Evolutionary conservation across 1,284 basidiomycete species (phyloP), one percentile per base, ranked within the genome.

Genomic region (Ustilago bromivora): DNA sequence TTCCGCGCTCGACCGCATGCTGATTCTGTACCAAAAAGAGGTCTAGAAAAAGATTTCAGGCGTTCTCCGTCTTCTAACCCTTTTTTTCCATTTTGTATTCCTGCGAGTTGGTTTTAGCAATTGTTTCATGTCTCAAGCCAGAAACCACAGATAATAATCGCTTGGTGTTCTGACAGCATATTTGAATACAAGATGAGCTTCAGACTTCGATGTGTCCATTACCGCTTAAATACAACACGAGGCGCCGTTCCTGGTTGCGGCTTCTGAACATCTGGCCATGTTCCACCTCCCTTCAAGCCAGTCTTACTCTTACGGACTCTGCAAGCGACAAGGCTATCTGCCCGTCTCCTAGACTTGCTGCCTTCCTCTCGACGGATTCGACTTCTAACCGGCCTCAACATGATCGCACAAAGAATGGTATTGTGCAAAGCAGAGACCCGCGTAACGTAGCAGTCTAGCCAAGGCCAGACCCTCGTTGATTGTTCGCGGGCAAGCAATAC

Each of bases 31-130:
- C 2, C 12, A 38, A 10, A 35, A 5, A 36, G 40, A 40, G 57
- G 38, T 49, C 46, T 19, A 23, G 46, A 49, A 49, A 64, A 54
- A 53, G 57, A 57, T 61, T 46, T 70, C 67, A 60, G 67, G 61
- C 57, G 57, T 64, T 59, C 54, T 19, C 57, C 57, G 66, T 41
- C 40, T 15, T 15, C 55, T 56, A 61, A 49, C 40, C 36, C 32
- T 0, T 17, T 12, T 57, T 56, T 61, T 34, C 52, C 46, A 34
- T 23, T 23, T 41, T 15, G 13, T 41, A 41, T 41, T 41, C 40
- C 36, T 38, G 36, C 12, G 36, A 38, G 17, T 7, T 41, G 12
- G 40, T 15, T 15, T 41, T 41, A 10, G 40, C 1, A 11, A 15
- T 15, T 41, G 6, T 6, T 6, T 15, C 40, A 41, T 41, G 40